Base-by-base conservation (phyloP, 1,284 basidiomycete species). In the Cutaneotrichosporon cavernicola region DNA sequence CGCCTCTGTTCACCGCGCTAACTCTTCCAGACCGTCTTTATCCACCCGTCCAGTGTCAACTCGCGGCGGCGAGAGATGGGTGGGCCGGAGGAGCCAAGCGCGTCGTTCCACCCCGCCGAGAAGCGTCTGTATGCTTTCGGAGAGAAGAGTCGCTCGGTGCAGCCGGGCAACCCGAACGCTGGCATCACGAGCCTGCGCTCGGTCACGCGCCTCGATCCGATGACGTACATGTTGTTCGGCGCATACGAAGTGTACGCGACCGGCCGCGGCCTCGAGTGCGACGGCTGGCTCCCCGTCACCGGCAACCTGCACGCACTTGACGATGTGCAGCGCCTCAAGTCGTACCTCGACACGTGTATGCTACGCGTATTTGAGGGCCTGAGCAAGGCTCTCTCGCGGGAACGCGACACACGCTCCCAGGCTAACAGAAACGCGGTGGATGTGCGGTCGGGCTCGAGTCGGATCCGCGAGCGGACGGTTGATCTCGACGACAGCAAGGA, bases 191-290 rank as follows among this genome's bases (percentile, higher is more conserved):
- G 69, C 57, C 82, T 97, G 40, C 85, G 94, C 55, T 87, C 85
- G 32, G 91, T 90, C n/a, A 93, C 92, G 1, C 88, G 89, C 40
- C 82, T 97, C 38, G 94, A 97, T 78, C 90, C 91, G 10, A 84
- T 97, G 83, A 90, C 90, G 1, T 97, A 94, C 77, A 87, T 97
- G 81, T 84, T 98, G 11, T 97, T 98, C 71, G 95, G 95, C 14
- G 92, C 93, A 0, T 88, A 91, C 77, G 85, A 89, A 62, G 85
- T 94, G 50, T 81, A 86, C 63, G 85, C 89, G 53, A 86, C 85
- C 0, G 84, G 86, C 51, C 84, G 86, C 18, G 90, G 91, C 2
- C 79, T 94, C 34, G 88, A 90, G 74, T 95, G 92, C 76, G 95
- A 98, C 74, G 87, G 86, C 53, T 98, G 95, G 95, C 82, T 97